phyloP scores from a whole-genome alignment of 164 flowering plant genomes.

The grape (Vitis vinifera) region ASM3070453v1 NC_081818.1:3997001-3997500 shows the following conservation, averaged over 20 bases:
- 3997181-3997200: conserved; percentile 84
- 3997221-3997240: conserved; percentile 69
- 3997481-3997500: conserved; percentile 56
- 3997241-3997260: conserved; percentile 34
- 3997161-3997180: conserved; percentile 71
- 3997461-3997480: conserved; percentile 26
- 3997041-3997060: conserved; percentile 73
- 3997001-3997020: conserved; percentile 72
- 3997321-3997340: conserved; percentile 1
- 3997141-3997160: conserved; percentile 69
- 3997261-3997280: conserved; percentile 34
- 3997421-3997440: conserved; percentile 33
- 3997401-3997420: conserved; percentile 40
- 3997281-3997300: conserved; percentile 47
- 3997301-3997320: conserved; percentile 27
- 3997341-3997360: conserved; percentile 31
- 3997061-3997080: conserved; percentile 78
- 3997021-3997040: conserved; percentile 79
- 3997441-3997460: conserved; percentile 15
- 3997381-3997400: conserved; percentile 27
- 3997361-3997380: conserved; percentile 14
- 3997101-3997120: conserved; percentile 78
- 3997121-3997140: conserved; percentile 89
- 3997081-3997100: conserved; percentile 85
- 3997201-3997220: conserved; percentile 88